Evolutionary conservation across 768 basidiomycete species (phyloP), one percentile per base, ranked within the genome.

Genomic region (Boletellus emodensis): DNA sequence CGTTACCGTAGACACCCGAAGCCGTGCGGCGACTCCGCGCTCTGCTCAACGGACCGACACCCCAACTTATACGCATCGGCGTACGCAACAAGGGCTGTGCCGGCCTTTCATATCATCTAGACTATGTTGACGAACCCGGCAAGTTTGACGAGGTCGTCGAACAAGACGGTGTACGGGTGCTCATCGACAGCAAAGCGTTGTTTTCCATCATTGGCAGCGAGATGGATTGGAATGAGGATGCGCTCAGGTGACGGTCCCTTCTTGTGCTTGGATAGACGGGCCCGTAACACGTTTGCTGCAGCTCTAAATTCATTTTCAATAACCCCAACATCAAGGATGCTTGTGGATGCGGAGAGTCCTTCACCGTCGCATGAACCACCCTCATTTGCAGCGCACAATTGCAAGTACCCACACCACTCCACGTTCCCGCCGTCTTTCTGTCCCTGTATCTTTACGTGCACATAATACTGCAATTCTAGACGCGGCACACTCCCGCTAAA

Each of bases 31-130:
- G 89, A 22, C 75, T 98, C 44, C 79, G 72, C 3, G 77, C 72
- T n/a, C 78, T 99, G 26, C 71, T 92, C 40, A 77, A 78, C n/a
- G 80, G 85, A 10, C 92, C 94, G 20, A 85, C 85, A 3, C 94
- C 95, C 0, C 91, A 93, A 63, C 80, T 94, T 56, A 89, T 99
- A 52, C 87, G 95, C 4, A 90, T 99, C 49, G 93, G 94, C 37
- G 94, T 99, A 47, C 84, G 89, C 58, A 95, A 96, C 75, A 95
- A 97, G 72, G 96, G 96, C 26, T 99, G 96, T 70, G 96, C 96
- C 0, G 96, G 86, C 1, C 79, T 88, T 63, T 76, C 76, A 13
- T 82, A 82, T 60, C 90, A 97, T 65, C 78, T 98, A 43, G 96
- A 98, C 59, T 99, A 97, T 68, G 93, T 97, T 48, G 91, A 94